Conservation (phyloP, 208 protist genomes). For the Trypanosoma melophagium region DNA sequence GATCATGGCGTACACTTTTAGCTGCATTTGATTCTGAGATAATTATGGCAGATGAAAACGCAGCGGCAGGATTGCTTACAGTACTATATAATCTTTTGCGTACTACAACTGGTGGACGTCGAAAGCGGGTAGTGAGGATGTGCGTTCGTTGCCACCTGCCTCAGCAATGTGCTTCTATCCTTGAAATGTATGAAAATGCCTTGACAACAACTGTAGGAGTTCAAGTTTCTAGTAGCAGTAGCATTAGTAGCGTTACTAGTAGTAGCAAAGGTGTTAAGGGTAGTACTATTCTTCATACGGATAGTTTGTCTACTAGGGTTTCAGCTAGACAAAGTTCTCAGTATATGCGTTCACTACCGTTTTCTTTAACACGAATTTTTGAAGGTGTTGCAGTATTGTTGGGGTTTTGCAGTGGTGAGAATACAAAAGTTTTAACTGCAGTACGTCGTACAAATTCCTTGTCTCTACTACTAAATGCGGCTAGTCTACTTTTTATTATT, state of each 20-base stretch:
- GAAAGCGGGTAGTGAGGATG: slow-evolving; percentile 32
- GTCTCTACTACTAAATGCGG: slow-evolving; percentile 7
- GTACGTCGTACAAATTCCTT: slow-evolving; percentile 17
- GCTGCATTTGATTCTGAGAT: slow-evolving; percentile 42
- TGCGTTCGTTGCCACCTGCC: slow-evolving; percentile 56
- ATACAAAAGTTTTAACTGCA: slow-evolving; percentile 9
- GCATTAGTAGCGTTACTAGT: background rate
- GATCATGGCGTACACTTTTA: slow-evolving; percentile 51
- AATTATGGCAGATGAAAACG: slow-evolving; percentile 33
- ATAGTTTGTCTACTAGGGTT: background rate
- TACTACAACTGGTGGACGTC: slow-evolving; percentile 23
- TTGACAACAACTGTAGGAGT: slow-evolving; percentile 11
- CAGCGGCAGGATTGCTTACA: slow-evolving; percentile 45
- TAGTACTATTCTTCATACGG: background rate
- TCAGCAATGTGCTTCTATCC: slow-evolving; percentile 36
- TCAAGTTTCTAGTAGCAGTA: slow-evolving; percentile 2
- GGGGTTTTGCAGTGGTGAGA: slow-evolving; percentile 16
- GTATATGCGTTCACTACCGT: background rate
- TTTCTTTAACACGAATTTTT: slow-evolving; percentile 11
- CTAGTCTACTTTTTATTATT: slow-evolving; percentile 8
- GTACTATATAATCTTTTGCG: slow-evolving; percentile 75
- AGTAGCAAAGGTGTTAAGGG: background rate
- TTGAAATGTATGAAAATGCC: slow-evolving; percentile 32
- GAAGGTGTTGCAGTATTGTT: slow-evolving; percentile 15
- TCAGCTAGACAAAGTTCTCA: background rate